These are phyloP conservation scores for Mesotaenium endlicherianum DNA, from an alignment of 139 green algal species.

Conservation along the genomic window DNA sequence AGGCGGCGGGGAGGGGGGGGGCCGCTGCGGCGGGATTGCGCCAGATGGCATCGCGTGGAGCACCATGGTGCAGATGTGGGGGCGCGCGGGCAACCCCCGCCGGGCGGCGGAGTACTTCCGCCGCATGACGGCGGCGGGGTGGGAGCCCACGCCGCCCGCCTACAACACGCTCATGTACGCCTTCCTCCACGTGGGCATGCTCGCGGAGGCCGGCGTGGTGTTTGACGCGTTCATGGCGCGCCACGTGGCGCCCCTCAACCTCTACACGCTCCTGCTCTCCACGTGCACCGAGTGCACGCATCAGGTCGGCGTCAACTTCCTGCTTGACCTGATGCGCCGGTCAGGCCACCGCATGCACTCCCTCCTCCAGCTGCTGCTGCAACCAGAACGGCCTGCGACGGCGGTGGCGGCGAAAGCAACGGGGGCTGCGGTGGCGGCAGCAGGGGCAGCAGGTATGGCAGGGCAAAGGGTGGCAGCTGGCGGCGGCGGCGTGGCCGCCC, in stretches of 20 bases:
- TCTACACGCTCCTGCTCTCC: constrained; percentile 19
- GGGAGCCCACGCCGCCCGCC: background rate
- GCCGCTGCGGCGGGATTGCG: background rate
- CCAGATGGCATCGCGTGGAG: constrained; percentile 14
- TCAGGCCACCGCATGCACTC: constrained; percentile 3
- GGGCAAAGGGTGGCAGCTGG: too few relatives aligned
- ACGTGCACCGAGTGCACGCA: background rate
- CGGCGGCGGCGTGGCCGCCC: too few relatives aligned
- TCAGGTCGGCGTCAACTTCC: background rate
- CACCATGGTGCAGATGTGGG: constrained; percentile 39
- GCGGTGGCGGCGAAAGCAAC: too few relatives aligned
- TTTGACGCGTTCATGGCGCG: background rate
- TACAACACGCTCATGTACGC: constrained; percentile 22
- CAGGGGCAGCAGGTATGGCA: too few relatives aligned
- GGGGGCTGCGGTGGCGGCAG: too few relatives aligned
- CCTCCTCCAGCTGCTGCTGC: constrained; percentile 4
- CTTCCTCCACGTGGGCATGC: background rate
- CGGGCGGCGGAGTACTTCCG: constrained; percentile 2
- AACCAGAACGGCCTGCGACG: too few relatives aligned
- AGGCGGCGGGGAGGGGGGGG: background rate
- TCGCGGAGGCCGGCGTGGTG: background rate
- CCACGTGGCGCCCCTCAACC: background rate
- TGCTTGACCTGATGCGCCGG: constrained; percentile 2
- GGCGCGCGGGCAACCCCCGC: background rate
- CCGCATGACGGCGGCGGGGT: constrained; percentile 7